Evolutionary conservation across 78 protist species (phyloP).

Genomic region (Pigoraptor vietnamica): DNA sequence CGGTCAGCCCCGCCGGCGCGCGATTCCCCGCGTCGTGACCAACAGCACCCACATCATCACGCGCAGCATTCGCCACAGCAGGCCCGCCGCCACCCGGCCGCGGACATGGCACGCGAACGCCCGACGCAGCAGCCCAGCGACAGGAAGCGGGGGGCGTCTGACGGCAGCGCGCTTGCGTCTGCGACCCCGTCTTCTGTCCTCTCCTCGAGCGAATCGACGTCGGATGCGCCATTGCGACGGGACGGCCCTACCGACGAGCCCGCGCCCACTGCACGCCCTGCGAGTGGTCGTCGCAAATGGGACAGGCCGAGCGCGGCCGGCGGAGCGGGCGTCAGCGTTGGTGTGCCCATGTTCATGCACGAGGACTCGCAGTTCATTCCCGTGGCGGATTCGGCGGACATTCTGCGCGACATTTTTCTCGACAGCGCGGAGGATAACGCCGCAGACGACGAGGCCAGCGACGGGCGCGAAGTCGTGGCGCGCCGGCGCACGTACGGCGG

Average conservation of each 20-base stretch:
- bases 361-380: background rate
- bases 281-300: background rate
- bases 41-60: background rate
- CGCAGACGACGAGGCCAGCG: background rate
- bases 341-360: background rate
- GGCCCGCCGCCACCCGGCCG: background rate
- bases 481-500: background rate
- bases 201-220: too few species aligned
- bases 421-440: background rate
- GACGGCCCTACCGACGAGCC: too few species aligned
- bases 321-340: too few species aligned
- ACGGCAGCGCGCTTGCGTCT: too few species aligned
- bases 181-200: too few species aligned
- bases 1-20: too few species aligned
- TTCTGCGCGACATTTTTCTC: background rate
- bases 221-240: too few species aligned
- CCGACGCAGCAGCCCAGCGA: too few species aligned
- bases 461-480: background rate
- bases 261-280: background rate
- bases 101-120: background rate
- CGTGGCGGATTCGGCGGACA: background rate
- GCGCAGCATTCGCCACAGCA: background rate
- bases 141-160: too few species aligned
- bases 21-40: too few species aligned
- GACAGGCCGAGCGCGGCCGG: background rate